These are phyloP conservation scores for Bertia moriformis DNA, from an alignment of 2,329 filamentous ascomycete genomes.

Conservation along the genomic window DNA sequence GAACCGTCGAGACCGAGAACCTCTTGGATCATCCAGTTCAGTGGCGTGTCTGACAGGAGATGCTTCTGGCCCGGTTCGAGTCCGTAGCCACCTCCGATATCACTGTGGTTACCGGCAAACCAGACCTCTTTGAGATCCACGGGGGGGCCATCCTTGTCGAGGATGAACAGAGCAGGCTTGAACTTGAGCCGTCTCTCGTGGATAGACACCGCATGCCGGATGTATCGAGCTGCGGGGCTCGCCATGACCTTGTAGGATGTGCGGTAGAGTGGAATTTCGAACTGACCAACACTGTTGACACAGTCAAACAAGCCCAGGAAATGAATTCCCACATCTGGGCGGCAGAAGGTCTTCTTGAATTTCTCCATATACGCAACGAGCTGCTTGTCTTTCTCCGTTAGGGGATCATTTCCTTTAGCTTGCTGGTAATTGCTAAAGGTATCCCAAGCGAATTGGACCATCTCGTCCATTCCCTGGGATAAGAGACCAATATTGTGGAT, in stretches of 20 bases:
- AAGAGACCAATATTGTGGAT: constrained; percentile 44
- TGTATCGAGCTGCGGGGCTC: neutral
- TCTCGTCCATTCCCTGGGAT: constrained; percentile 44
- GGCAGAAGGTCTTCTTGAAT: constrained; percentile 43
- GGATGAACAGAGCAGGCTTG: neutral
- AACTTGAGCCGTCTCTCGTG: neutral
- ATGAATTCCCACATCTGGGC: constrained; percentile 35
- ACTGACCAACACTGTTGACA: neutral
- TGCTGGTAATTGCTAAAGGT: constrained; percentile 35
- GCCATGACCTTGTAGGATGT: too few relatives aligned
- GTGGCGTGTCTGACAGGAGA: neutral
- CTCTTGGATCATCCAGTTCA: neutral
- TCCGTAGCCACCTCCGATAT: neutral
- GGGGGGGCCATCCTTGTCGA: neutral
- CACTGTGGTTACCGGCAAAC: neutral
- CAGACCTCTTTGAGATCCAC: neutral
- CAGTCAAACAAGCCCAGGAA: constrained; percentile 38
- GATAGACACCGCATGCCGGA: neutral
- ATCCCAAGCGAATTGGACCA: constrained; percentile 47
- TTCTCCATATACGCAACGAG: constrained; percentile 34
- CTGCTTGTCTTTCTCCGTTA: constrained; percentile 23
- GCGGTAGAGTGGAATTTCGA: neutral
- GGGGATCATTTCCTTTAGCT: constrained; percentile 13
- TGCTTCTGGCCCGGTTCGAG: neutral
- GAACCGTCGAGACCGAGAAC: neutral